phyloP scores from a whole-genome alignment of 2,329 filamentous ascomycete genomes.

The Arachnomyces sp. region DNA sequence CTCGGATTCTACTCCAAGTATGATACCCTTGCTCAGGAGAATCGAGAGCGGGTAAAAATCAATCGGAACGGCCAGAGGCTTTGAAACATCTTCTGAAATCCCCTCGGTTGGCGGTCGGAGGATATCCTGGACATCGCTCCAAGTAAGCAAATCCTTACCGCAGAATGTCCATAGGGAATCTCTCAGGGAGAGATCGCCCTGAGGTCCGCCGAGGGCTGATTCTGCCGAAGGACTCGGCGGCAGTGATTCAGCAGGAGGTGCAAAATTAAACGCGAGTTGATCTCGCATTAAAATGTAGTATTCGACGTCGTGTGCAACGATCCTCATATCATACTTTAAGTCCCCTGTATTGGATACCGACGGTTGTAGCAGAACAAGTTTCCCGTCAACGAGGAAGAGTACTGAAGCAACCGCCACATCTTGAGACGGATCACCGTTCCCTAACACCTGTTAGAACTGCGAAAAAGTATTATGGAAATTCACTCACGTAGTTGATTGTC shows the following conservation, averaged over 20 bases:
- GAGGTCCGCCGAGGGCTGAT: slow-evolving; percentile 33
- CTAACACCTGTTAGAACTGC: slow-evolving; percentile 19
- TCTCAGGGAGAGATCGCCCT: slow-evolving; percentile 52
- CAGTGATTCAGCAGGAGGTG: slow-evolving; percentile 40
- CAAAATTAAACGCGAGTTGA: slow-evolving; percentile 51
- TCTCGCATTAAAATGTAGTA: slow-evolving; percentile 92
- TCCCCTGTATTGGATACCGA: slow-evolving; percentile 73
- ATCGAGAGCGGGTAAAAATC: slow-evolving; percentile 94
- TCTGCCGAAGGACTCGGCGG: slow-evolving; percentile 44
- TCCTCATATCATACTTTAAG: slow-evolving; percentile 96
- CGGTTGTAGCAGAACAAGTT: slow-evolving; percentile 84
- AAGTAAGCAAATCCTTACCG: slow-evolving; percentile 74
- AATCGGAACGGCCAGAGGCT: slow-evolving; percentile 68
- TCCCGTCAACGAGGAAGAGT: slow-evolving; percentile 93
- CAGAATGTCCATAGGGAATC: slow-evolving; percentile 96
- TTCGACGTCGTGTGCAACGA: slow-evolving; percentile 92
- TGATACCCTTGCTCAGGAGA: slow-evolving; percentile 78
- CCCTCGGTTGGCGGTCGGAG: slow-evolving; percentile 56
- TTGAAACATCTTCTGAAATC: slow-evolving; percentile 57
- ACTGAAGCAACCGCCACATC: slow-evolving; percentile 92
- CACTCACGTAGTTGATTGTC: slow-evolving; percentile 70
- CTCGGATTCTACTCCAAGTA: slow-evolving; percentile 86
- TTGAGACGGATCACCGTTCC: slow-evolving; percentile 86
- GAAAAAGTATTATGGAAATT: background rate
- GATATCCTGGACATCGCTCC: slow-evolving; percentile 82